A percentile compares a stretch with the other conserved stretches of the same genome.
Conservation (phyloP, 306 rosid species). For the Inga oerstediana region DNA sequence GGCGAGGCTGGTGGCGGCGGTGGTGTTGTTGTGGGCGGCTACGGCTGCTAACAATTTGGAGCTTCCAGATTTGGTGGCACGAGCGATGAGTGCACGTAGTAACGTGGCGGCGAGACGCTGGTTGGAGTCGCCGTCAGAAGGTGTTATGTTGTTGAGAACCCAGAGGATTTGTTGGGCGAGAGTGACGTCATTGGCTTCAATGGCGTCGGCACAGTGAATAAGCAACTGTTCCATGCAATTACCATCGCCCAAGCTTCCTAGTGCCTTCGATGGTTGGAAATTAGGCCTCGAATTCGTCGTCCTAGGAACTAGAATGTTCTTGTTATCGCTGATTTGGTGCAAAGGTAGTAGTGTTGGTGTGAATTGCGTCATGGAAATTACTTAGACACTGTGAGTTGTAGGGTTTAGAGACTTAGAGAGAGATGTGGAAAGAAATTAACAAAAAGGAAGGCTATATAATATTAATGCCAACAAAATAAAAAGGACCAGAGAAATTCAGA, state of each 20-base stretch:
- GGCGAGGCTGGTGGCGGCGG: slow-evolving; percentile 2
- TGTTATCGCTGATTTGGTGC: slow-evolving; percentile 64
- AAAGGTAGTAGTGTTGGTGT: slow-evolving; percentile 44
- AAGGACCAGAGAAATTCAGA: background rate
- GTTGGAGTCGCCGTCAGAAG: slow-evolving; percentile 81
- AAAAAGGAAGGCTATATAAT: background rate
- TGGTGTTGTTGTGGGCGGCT: slow-evolving; percentile 24
- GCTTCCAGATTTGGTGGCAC: slow-evolving; percentile 67
- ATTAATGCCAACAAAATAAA: background rate
- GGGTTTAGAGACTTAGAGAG: background rate
- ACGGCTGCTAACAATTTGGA: slow-evolving; percentile 57
- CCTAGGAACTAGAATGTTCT: slow-evolving; percentile 48
- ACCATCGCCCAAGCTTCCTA: slow-evolving; percentile 62
- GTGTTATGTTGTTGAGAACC: slow-evolving; percentile 88
- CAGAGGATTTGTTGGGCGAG: slow-evolving; percentile 90
- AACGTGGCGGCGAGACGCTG: slow-evolving; percentile 77
- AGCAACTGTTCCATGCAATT: slow-evolving; percentile 92
- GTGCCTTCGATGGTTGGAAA: slow-evolving; percentile 61
- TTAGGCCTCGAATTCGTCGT: slow-evolving; percentile 66
- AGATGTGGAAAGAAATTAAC: background rate
- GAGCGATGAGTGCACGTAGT: slow-evolving; percentile 71
- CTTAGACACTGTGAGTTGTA: background rate
- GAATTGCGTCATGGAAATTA: slow-evolving; percentile 65
- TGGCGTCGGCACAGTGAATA: slow-evolving; percentile 87
- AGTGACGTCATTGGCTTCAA: slow-evolving; percentile 78